Evolutionary conservation across 768 basidiomycete species (phyloP).

Genomic region (Russula earlei): DNA sequence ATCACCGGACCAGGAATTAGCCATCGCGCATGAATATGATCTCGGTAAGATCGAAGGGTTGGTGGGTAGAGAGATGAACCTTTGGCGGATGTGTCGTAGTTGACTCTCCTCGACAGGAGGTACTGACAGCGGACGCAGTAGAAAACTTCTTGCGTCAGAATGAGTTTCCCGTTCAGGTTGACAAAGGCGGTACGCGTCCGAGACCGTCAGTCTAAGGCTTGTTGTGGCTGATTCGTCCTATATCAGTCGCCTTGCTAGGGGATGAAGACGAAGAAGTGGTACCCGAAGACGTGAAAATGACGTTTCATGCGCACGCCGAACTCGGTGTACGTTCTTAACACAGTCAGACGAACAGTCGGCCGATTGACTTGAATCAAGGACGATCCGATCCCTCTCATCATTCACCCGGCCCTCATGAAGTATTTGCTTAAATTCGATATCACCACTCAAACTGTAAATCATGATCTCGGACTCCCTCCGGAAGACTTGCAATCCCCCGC

Average conservation of each 20-base stretch:
- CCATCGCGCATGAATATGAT: conserved; percentile 18
- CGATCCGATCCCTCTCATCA: conserved; percentile 9
- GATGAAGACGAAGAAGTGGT: conserved; percentile 11
- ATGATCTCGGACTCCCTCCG: conserved; percentile 6
- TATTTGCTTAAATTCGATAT: conserved; percentile 13
- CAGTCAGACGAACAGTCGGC: too few species aligned
- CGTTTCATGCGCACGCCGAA: conserved; percentile 4
- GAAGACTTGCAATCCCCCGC: conserved; percentile 5
- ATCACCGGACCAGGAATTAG: conserved; percentile 11
- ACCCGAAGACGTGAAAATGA: conserved; percentile 1
- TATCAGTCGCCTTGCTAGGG: conserved; percentile 1
- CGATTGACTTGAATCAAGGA: background rate
- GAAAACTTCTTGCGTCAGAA: conserved; percentile 15
- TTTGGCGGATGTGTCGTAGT: background rate
- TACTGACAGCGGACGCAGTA: conserved; percentile 12
- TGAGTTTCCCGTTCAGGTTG: conserved; percentile 1
- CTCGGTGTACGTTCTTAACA: background rate
- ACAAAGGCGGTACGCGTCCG: conserved; percentile 9
- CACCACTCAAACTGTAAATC: background rate
- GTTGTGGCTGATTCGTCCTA: background rate
- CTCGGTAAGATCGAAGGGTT: conserved; percentile 7
- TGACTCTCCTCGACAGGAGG: background rate
- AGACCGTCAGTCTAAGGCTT: background rate
- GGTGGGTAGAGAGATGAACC: background rate
- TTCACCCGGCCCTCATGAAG: conserved; percentile 12